These are phyloP conservation scores for Takashimella koratensis DNA, from an alignment of 1,284 basidiomycete species.

Conservation along the genomic window DNA sequence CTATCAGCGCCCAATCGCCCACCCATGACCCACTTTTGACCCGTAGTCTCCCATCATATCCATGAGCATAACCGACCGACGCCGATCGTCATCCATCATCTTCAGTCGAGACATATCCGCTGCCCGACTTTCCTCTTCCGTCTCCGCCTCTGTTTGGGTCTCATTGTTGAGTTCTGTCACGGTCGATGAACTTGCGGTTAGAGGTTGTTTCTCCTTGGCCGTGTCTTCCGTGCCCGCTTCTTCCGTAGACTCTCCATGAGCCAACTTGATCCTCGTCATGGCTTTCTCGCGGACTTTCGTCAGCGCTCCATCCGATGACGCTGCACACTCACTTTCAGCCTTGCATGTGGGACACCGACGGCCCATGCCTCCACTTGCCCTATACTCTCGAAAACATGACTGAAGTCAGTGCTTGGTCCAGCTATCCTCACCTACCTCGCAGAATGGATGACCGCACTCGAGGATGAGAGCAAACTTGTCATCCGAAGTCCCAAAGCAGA, in stretches of 20 bases:
- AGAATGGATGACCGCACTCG: conserved; percentile 44
- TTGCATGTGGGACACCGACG: conserved; percentile 40
- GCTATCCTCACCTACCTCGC: conserved; percentile 20
- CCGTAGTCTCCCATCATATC: conserved; percentile 47
- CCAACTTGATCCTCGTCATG: conserved; percentile 76
- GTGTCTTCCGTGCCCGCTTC: background rate
- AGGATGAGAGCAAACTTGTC: conserved; percentile 35
- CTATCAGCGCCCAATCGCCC: no score
- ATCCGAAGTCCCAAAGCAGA: conserved; percentile 44
- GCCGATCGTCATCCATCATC: conserved; percentile 20
- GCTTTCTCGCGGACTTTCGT: conserved; percentile 61
- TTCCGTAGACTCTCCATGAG: conserved; percentile 50
- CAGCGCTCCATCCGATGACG: no score
- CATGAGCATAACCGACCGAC: conserved; percentile 24
- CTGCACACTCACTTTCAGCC: background rate
- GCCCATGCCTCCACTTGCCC: conserved; percentile 18
- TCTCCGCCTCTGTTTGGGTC: conserved; percentile 5
- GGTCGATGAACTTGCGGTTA: background rate
- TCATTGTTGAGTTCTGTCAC: conserved; percentile 1
- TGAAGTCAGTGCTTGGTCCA: conserved; percentile 7
- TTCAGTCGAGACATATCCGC: conserved; percentile 27
- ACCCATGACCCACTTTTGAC: conserved; percentile 37
- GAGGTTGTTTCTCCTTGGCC: no score
- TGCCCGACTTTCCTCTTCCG: conserved; percentile 16
- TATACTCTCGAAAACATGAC: conserved; percentile 38